phyloP scores from a whole-genome alignment of 805 yeast genomes.

The Lipomyces sp. region DNA sequence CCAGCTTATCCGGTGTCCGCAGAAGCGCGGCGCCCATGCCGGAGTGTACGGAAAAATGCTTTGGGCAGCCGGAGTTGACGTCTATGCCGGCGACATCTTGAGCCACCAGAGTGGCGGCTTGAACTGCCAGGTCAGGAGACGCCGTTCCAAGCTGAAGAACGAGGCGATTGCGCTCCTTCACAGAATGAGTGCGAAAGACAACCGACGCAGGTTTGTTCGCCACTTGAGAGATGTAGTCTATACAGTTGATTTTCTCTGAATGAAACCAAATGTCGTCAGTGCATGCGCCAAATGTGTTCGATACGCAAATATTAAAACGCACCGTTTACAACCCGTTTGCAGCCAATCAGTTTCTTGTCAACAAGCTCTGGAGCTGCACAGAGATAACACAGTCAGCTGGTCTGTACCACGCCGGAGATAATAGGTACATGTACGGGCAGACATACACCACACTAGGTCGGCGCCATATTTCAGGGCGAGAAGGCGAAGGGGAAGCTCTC shows the following conservation, averaged over 20 bases:
- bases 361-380: slow-evolving; percentile 73
- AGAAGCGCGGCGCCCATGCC: slow-evolving; percentile 98
- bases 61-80: slow-evolving; percentile 95
- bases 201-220: slow-evolving; percentile 40
- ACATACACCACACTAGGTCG: slow-evolving; percentile 81
- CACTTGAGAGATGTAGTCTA: slow-evolving; percentile 32
- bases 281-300: too few relatives aligned
- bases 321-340: slow-evolving; percentile 61
- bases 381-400: slow-evolving; percentile 26
- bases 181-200: slow-evolving; percentile 71
- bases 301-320: too few relatives aligned
- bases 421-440: too few relatives aligned
- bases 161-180: slow-evolving; percentile 54
- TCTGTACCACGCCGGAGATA: too few relatives aligned
- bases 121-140: slow-evolving; percentile 75
- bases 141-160: slow-evolving; percentile 92
- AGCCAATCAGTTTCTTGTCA: slow-evolving; percentile 74
- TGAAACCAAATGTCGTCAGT: too few relatives aligned
- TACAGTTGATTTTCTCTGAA: slow-evolving; percentile 16
- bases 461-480: slow-evolving; percentile 81
- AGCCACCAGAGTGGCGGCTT: slow-evolving; percentile 79
- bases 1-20: slow-evolving; percentile 73
- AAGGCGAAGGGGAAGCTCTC: slow-evolving; percentile 87
- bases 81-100: slow-evolving; percentile 90
- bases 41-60: slow-evolving; percentile 86